Base-by-base conservation (phyloP, 108 stramenopile genomes). In the Pelagomonas calceolata region DNA sequence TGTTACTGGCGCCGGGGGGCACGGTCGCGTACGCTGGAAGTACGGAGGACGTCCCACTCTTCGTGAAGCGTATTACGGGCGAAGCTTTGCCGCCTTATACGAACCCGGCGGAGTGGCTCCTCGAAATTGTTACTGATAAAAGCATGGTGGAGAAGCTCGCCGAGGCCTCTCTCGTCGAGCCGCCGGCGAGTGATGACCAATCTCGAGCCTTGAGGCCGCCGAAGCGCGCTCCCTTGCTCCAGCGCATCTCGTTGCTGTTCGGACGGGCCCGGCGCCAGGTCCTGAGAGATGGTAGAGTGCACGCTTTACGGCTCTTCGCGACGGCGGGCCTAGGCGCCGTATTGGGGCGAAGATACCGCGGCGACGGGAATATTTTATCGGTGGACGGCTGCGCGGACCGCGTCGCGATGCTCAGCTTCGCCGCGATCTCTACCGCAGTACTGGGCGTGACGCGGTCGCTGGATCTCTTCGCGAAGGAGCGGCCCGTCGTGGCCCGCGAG, bases 81-180 rank as follows among this genome's bases (percentile, higher is more conserved):
- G 4, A 4, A 0, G 67, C 73, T 33, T 89, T 89, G 67, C 90
- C 89, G 26, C 60, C 36, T 30, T 75, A 87, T 51, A 87, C 87
- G 4, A 91, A 91, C 79, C 89, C 90, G 17, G 91, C 91, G 9
- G 93, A 94, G 71, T 94, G 83, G 71, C 78, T 88, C 34, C 82
- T 91, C 34, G 93, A 94, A 67, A 74, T 94, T 34, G 90, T 91
- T 1, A 84, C 88, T 17, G 73, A 89, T 4, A 85, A 91, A 75
- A 79, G 78, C 5, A 70, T 66, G 32, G 90, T 88, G 65, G 88
- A 89, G 39, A 5, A 43, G 39, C 39, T 43, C 39, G 5, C 9
- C 39, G 39, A 5, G 9, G 39, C 26, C 30, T 14, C 67, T 12
- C 7, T 5, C 7, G 9, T 4, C 30, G 67, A 12, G 63, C 63